A percentile compares a stretch with the other conserved stretches of the same genome.
Evolutionary conservation across 257 asterid genomes (phyloP).

Genomic region (Misopates orontium): DNA sequence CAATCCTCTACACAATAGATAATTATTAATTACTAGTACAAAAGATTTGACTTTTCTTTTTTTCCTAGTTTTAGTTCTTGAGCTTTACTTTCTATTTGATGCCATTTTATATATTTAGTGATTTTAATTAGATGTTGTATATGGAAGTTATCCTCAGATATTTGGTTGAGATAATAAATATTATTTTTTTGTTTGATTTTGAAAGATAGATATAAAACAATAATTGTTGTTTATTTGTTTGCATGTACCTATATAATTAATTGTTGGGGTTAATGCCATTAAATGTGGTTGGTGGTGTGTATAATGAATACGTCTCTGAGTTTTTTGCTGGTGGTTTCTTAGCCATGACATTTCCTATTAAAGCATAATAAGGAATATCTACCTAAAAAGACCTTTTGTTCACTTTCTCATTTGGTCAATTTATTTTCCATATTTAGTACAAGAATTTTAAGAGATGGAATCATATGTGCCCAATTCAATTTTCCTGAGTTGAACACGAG

Average conservation of each 20-base stretch:
- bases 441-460: background rate
- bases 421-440: constrained; percentile 11
- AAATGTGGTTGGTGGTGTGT: constrained; percentile 45
- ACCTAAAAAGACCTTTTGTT: constrained; percentile 2
- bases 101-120: background rate
- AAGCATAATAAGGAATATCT: constrained; percentile 25
- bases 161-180: constrained; percentile 13
- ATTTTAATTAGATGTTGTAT: constrained; percentile 2
- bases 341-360: constrained; percentile 7
- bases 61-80: constrained; percentile 34
- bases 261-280: constrained; percentile 29
- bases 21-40: constrained; percentile 36
- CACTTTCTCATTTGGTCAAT: constrained; percentile 18
- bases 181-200: constrained; percentile 20
- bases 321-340: constrained; percentile 14
- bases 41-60: background rate
- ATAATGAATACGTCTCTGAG: constrained; percentile 15
- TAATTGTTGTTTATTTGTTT: background rate
- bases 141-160: constrained; percentile 19
- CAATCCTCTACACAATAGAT: constrained; percentile 94
- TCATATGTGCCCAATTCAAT: background rate
- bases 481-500: too few species aligned
- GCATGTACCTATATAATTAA: background rate
- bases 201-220: background rate
- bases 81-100: background rate